Evolutionary conservation across 1,284 basidiomycete genomes (phyloP).

Genomic region (Sanghuangporus sanghuang): DNA sequence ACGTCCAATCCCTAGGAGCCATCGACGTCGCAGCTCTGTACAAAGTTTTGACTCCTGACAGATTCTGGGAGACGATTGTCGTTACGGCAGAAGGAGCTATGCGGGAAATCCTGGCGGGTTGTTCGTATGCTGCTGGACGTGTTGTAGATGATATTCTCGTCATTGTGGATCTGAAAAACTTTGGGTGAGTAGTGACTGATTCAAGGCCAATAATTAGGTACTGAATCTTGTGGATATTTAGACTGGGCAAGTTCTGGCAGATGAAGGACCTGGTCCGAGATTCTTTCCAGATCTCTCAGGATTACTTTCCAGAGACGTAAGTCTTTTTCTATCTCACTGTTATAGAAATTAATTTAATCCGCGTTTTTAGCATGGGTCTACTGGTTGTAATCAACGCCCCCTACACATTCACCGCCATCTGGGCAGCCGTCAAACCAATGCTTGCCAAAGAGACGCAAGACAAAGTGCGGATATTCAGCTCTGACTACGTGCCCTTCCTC

Average conservation of each 20-base stretch:
- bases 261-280: slow-evolving; percentile 54
- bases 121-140: slow-evolving; percentile 45
- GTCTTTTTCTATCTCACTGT: slow-evolving; percentile 21
- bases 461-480: slow-evolving; percentile 59
- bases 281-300: slow-evolving; percentile 69
- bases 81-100: slow-evolving; percentile 57
- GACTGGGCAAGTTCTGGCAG: slow-evolving; percentile 67
- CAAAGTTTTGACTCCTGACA: slow-evolving; percentile 53
- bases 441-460: slow-evolving; percentile 63
- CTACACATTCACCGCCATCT: slow-evolving; percentile 63
- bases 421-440: slow-evolving; percentile 64
- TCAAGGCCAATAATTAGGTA: neutral
- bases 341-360: neutral
- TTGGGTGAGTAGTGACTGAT: slow-evolving; percentile 40
- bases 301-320: slow-evolving; percentile 72
- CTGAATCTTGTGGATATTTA: slow-evolving; percentile 23
- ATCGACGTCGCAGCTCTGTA: slow-evolving; percentile 59
- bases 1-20: slow-evolving; percentile 56
- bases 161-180: slow-evolving; percentile 63
- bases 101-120: slow-evolving; percentile 64
- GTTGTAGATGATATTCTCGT: slow-evolving; percentile 49
- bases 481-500: slow-evolving; percentile 49
- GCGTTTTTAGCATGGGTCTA: slow-evolving; percentile 52
- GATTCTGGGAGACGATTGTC: slow-evolving; percentile 57
- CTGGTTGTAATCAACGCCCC: slow-evolving; percentile 67